Evolutionary conservation across 2,329 filamentous ascomycete species (phyloP).

Genomic region (Epicoccum nigrum): DNA sequence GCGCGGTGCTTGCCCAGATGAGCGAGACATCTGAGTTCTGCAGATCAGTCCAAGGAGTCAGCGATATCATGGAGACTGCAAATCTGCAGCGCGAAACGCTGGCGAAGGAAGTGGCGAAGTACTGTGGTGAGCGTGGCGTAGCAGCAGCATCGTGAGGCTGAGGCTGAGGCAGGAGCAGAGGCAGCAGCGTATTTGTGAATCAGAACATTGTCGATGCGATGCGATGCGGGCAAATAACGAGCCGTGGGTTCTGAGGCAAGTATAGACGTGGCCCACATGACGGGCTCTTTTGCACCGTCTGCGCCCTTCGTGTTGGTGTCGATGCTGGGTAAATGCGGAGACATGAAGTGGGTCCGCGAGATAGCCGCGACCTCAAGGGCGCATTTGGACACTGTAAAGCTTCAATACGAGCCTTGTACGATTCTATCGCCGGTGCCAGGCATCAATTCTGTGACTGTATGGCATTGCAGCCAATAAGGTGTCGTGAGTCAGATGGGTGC

Average conservation of each 20-base stretch:
- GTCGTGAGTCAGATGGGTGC: constrained; percentile 9
- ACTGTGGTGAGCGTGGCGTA: constrained; percentile 68
- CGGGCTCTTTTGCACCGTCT: neutral
- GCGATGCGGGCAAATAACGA: neutral
- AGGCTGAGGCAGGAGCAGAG: too few species aligned
- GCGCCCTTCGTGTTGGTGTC: constrained; percentile 7
- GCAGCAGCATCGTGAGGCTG: constrained; percentile 32
- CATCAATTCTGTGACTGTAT: neutral
- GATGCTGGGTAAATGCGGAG: neutral
- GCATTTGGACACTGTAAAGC: neutral
- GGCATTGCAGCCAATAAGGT: neutral
- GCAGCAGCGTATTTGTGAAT: constrained; percentile 7
- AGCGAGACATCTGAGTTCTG: constrained; percentile 60
- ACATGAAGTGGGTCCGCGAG: neutral
- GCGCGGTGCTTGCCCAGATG: constrained; percentile 77
- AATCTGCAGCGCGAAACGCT: constrained; percentile 68
- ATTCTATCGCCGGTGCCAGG: neutral
- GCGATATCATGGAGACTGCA: constrained; percentile 71
- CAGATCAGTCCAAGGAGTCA: constrained; percentile 54
- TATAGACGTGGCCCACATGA: neutral
- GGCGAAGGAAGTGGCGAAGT: constrained; percentile 76
- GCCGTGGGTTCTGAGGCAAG: neutral
- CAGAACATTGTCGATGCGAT: neutral
- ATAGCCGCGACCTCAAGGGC: constrained; percentile 4
- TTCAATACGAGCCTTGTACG: constrained; percentile 1